Evolutionary conservation across 345 rosid genomes (phyloP), one percentile per base, ranked within the genome.

Genomic region (Kandelia obovata): DNA sequence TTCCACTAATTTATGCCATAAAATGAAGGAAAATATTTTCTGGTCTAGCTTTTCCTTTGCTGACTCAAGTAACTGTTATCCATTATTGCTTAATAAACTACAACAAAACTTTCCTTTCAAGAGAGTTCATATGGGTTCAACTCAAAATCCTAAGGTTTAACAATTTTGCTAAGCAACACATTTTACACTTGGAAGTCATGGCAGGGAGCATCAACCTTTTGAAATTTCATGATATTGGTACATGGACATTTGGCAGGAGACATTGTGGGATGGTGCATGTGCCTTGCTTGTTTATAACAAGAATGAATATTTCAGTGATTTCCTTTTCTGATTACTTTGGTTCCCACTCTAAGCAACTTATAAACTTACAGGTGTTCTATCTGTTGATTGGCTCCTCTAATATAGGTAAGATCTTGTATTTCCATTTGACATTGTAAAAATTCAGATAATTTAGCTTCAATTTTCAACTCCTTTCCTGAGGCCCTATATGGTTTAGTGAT

Each of bases 281-380:
- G 30, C 59, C 30, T 23, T 23, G 6, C 6, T 23, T 5, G 0
- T 55, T 55, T 55, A 55, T 8, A 25, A 20, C 30, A 55, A 39
- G 49, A 43, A 43, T 43, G 49, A 17, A 43, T 43, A 43, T 43
- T 43, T 43, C 17, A 13, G 49, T 15, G 16, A 43, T 13, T 43
- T 43, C 49, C 49, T 43, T 43, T 13, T 11, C 49, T 15, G 16
- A 43, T 11, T 43, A 43, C 13, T 43, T 43, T 43, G 16, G 13
- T 7, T 43, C 31, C 61, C 30, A 39, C 9, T 30, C 30, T 37
- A 1, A 16, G 53, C 25, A 32, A 32, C 20, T 4, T 39, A 13
- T 47, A 46, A 11, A 68, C 67, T 80, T 66, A 31, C 92, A 87
- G 92, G 92, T 87, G 65, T 83, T 87, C 72, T 87, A 87, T 78